Percentiles rank a stretch among this genome's conserved stretches.
These are phyloP conservation scores for Geosmithia putterillii DNA, from an alignment of 2,329 filamentous ascomycete genomes.

Conservation along the genomic window DNA sequence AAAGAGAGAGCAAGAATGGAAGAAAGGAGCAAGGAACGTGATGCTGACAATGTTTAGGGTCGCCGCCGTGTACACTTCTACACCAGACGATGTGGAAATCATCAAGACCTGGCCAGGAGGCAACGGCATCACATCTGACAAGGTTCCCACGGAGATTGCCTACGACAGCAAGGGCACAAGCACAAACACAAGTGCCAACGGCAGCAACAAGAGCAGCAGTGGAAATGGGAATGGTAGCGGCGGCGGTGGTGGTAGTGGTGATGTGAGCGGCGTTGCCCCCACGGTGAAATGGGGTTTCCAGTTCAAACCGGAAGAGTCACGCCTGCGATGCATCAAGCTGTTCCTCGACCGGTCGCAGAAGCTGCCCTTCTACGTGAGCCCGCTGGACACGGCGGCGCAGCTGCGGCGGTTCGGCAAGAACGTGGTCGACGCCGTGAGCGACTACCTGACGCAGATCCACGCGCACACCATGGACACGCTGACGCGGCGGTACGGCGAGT, in stretches of 20 bases:
- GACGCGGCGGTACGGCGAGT: conserved; percentile 61
- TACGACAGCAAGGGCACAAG: conserved; percentile 29
- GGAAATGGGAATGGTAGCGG: no score
- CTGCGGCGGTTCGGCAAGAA: conserved; percentile 65
- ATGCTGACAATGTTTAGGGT: conserved; percentile 24
- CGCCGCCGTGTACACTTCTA: conserved; percentile 61
- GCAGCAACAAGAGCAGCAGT: not conserved
- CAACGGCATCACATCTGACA: conserved; percentile 79
- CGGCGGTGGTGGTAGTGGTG: no score
- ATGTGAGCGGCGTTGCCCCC: no score
- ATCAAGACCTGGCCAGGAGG: conserved; percentile 78
- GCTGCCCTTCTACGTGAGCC: conserved; percentile 68
- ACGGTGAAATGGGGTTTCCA: conserved; percentile 68
- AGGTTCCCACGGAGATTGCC: conserved; percentile 71
- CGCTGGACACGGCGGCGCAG: conserved; percentile 64
- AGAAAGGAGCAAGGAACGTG: not conserved
- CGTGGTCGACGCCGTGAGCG: conserved; percentile 66
- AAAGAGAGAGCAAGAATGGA: not conserved
- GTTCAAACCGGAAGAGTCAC: conserved; percentile 64
- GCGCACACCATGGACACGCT: conserved; percentile 70
- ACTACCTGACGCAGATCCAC: conserved; percentile 68
- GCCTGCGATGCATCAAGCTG: conserved; percentile 72
- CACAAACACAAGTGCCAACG: no score
- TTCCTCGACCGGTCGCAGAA: conserved; percentile 74
- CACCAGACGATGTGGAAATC: conserved; percentile 69